Evolutionary conservation across 2,329 filamentous ascomycete genomes (phyloP).

Genomic region (Fusarium aywerte): DNA sequence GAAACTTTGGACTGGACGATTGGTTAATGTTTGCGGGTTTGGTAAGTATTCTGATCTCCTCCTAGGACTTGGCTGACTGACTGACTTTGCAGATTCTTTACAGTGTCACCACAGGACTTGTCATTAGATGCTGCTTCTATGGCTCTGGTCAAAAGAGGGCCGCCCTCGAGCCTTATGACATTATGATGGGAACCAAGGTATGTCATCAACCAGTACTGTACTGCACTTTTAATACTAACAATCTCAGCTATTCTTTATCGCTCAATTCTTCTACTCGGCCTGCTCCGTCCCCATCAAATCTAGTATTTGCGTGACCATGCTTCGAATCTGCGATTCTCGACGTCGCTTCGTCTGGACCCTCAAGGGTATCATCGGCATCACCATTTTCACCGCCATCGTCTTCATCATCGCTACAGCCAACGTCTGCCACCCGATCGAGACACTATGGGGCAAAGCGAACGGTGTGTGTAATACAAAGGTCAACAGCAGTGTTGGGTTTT

Average conservation of each 20-base stretch:
- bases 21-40: conserved; percentile 38
- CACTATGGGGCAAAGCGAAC: conserved; percentile 38
- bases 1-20: conserved; percentile 37
- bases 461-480: conserved; percentile 33
- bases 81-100: conserved; percentile 22
- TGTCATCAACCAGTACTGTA: accelerated
- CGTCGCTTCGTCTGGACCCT: conserved; percentile 32
- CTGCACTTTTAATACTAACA: background rate
- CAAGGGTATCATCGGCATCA: conserved; percentile 26
- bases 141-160: conserved; percentile 28
- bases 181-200: conserved; percentile 38
- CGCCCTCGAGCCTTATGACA: background rate
- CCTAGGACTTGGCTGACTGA: background rate
- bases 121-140: conserved; percentile 35
- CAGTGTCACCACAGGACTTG: conserved; percentile 22
- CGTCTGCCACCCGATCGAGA: conserved; percentile 43
- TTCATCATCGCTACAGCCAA: conserved; percentile 39
- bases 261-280: conserved; percentile 36
- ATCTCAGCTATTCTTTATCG: conserved; percentile 36
- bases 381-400: conserved; percentile 25
- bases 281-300: conserved; percentile 43
- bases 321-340: conserved; percentile 41
- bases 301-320: conserved; percentile 46
- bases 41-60: background rate
- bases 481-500: conserved; percentile 40